These are phyloP conservation scores for Termitomyces sp. DNA, from an alignment of 768 basidiomycete species.

Conservation along the genomic window DNA sequence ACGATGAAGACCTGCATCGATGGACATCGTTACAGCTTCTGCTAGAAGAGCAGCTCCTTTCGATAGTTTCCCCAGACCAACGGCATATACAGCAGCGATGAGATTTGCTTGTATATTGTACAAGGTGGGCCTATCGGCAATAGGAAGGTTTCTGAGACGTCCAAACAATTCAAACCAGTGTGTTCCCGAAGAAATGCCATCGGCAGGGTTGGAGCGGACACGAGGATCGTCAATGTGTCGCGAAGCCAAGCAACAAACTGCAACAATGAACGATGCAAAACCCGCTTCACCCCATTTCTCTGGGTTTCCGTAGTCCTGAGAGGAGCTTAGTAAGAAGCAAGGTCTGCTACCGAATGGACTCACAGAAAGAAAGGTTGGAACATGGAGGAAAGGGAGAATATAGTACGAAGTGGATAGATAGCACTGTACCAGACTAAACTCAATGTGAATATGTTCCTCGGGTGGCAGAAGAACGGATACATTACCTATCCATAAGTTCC, in stretches of 20 bases:
- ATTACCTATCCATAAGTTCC: slow-evolving; percentile 90
- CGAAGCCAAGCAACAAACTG: slow-evolving; percentile 86
- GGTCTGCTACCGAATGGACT: slow-evolving; percentile 17
- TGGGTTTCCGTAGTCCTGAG: slow-evolving; percentile 87
- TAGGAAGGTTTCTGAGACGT: slow-evolving; percentile 81
- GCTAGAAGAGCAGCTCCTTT: slow-evolving; percentile 83
- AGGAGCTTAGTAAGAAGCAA: slow-evolving; percentile 12
- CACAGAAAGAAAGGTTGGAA: slow-evolving; percentile 82
- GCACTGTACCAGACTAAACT: slow-evolving; percentile 65
- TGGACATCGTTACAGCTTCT: slow-evolving; percentile 80
- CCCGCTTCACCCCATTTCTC: slow-evolving; percentile 95
- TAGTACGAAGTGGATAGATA: slow-evolving; percentile 93
- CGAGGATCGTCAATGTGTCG: slow-evolving; percentile 91
- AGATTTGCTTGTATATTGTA: slow-evolving; percentile 91
- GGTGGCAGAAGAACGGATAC: slow-evolving; percentile 17
- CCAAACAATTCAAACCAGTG: slow-evolving; percentile 90
- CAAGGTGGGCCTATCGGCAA: slow-evolving; percentile 81
- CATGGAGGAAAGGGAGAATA: slow-evolving; percentile 86
- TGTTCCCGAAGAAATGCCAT: slow-evolving; percentile 84
- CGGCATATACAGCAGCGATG: slow-evolving; percentile 88
- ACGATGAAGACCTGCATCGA: slow-evolving; percentile 87
- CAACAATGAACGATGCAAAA: slow-evolving; percentile 91
- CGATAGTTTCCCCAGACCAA: slow-evolving; percentile 84
- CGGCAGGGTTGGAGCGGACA: slow-evolving; percentile 74
- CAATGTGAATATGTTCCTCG: slow-evolving; percentile 2